Percentiles rank a stretch among this genome's conserved stretches.
Conservation (phyloP, 768 basidiomycete species). For the Imleria badia region DNA sequence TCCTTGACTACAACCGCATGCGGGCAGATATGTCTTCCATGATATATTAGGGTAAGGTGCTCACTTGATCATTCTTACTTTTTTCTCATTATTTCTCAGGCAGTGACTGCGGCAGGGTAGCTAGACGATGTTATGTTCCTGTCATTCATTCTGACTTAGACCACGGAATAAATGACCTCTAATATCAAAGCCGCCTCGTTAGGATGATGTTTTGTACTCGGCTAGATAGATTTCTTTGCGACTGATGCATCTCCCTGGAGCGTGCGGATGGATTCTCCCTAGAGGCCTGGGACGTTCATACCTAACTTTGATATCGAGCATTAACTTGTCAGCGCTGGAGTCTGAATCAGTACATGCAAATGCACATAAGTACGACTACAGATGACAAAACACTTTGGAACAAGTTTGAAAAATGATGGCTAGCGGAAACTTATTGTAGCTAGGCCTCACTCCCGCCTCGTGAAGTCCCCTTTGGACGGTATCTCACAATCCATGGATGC, state of each 20-base stretch:
- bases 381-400: conserved; percentile 5
- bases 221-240: background rate
- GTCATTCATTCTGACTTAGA: conserved; percentile 22
- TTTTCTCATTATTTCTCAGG: background rate
- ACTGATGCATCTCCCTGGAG: background rate
- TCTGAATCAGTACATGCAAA: conserved; percentile 11
- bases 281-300: too few relatives aligned
- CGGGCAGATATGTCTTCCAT: conserved; percentile 81
- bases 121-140: conserved; percentile 19
- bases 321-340: background rate
- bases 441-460: conserved; percentile 28
- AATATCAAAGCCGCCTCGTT: conserved; percentile 2
- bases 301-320: background rate
- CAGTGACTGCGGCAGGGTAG: conserved; percentile 5
- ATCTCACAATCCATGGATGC: conserved; percentile 86
- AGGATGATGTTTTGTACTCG: background rate
- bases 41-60: conserved; percentile 49
- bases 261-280: background rate
- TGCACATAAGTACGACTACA: conserved; percentile 9
- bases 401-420: background rate
- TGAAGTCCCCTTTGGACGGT: conserved; percentile 50
- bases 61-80: background rate
- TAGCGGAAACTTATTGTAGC: background rate
- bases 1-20: conserved; percentile 92
- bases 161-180: conserved; percentile 17